Evolutionary conservation across 306 rosid genomes (phyloP).

Genomic region (Bauhinia variegata): DNA sequence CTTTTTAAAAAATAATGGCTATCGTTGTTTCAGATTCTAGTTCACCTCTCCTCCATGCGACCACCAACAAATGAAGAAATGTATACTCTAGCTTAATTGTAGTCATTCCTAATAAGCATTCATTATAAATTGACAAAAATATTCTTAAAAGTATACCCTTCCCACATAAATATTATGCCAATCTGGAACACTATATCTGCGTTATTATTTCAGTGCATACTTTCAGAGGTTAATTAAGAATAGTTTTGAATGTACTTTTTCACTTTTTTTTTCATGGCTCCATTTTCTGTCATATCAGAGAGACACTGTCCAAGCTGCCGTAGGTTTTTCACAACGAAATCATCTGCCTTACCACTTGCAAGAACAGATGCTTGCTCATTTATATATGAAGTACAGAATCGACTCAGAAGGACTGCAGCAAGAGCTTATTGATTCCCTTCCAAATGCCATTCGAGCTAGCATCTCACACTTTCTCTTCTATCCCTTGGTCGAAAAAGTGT

Average conservation of each 20-base stretch:
- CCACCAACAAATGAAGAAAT: no score
- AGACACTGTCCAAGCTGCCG: constrained; percentile 68
- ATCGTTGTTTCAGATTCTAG: constrained; percentile 42
- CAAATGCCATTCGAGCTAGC: constrained; percentile 79
- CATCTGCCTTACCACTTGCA: constrained; percentile 64
- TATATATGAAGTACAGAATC: constrained; percentile 73
- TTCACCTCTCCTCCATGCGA: no score
- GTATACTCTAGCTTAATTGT: no score
- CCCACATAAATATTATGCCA: no score
- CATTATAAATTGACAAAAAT: background rate
- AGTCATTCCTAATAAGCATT: no score
- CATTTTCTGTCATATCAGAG: constrained; percentile 53
- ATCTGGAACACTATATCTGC: no score
- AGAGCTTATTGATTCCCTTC: constrained; percentile 74
- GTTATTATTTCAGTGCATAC: no score
- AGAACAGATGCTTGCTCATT: constrained; percentile 83
- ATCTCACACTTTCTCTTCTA: constrained; percentile 69
- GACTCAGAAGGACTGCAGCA: constrained; percentile 85
- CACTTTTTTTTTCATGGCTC: constrained; percentile 40
- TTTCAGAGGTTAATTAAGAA: background rate
- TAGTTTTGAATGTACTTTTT: constrained; percentile 22
- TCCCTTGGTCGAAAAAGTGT: constrained; percentile 56
- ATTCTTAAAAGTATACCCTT: no score
- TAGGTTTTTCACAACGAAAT: constrained; percentile 69
- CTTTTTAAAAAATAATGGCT: constrained; percentile 12